Base-by-base conservation (phyloP, 2,329 filamentous ascomycete species). In the Botrytis squamosa region DNA sequence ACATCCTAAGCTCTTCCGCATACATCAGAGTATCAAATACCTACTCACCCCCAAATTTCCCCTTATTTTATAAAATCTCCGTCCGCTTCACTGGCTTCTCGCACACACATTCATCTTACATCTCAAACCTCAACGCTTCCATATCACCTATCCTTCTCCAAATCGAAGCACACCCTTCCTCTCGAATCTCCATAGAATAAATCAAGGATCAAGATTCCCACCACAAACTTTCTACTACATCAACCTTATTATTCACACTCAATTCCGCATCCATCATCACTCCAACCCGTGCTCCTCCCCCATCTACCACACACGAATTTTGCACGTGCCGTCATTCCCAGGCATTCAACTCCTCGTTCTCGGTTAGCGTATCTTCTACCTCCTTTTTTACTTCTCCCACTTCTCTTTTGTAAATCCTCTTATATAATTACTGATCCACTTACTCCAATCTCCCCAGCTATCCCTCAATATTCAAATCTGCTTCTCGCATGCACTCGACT, bases 211-310 rank as follows among this genome's bases (percentile, higher is more conserved):
- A 52, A 12, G 46, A 52, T 25, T 52, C 22, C 3, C 46, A 25
- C 9, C 1, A 14, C 46, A 12, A 52, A n/a, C 1, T 14, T 52
- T 4, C 22, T n/a, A 12, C 4, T 12, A n/a, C 10, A 52, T 0
- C 25, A 5, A n/a, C 10, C 2, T 5, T 14, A 1, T 6, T 7
- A n/a, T 6, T 3, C 3, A 0, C 22, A 3, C 10, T n/a, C 12
- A 14, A n/a, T 14, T 25, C 4, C 5, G 14, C 1, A n/a, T n/a
- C 8, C 25, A 33, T 6, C 0, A 52, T n/a, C 25, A 33, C 33
- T 33, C 33, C 4, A 33, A 33, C 33, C 33, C 33, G 33, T 33
- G 4, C 3, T n/a, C 1, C 46, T 52, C 46, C 22, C 22, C 12
- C 10, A n/a, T 52, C 10, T 52, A 3, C 1, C 10, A 6, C 2